Percentiles rank a stretch among this genome's conserved stretches.
phyloP scores from a whole-genome alignment of 768 basidiomycete species.

The Termitomyces titanicus region DNA sequence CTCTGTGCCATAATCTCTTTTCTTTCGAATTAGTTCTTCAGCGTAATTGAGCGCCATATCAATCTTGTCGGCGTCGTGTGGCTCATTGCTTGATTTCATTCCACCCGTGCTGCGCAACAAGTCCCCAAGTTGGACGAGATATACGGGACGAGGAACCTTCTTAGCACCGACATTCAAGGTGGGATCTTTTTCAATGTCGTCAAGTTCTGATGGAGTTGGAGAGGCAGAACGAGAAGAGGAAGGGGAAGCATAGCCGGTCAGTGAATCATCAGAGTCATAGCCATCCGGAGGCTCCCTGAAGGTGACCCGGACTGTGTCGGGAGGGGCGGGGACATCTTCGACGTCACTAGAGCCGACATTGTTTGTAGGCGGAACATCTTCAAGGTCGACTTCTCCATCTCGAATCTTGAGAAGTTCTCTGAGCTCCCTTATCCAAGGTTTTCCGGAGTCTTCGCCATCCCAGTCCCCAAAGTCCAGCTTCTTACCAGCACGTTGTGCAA shows the following conservation, averaged over 20 bases:
- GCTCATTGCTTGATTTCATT: conserved; percentile 47
- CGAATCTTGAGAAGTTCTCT: conserved; percentile 46
- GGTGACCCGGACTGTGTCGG: conserved; percentile 13
- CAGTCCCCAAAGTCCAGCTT: conserved; percentile 78
- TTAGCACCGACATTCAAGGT: conserved; percentile 66
- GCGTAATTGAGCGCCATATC: conserved; percentile 80
- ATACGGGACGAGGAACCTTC: conserved; percentile 81
- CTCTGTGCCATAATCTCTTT: conserved; percentile 82
- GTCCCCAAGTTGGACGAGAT: conserved; percentile 79
- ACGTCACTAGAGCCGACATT: background rate
- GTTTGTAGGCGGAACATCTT: conserved; percentile 5
- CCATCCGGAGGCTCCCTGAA: conserved; percentile 23
- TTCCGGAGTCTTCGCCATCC: conserved; percentile 71
- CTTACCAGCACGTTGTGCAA: conserved; percentile 60
- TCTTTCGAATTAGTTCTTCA: conserved; percentile 81
- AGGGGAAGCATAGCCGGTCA: conserved; percentile 73
- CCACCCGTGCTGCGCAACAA: conserved; percentile 65
- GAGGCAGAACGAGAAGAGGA: conserved; percentile 70
- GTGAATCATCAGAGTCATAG: conserved; percentile 82
- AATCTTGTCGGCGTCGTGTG: conserved; percentile 68
- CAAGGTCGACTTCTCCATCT: conserved; percentile 47
- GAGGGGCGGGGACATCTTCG: background rate
- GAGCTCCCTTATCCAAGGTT: conserved; percentile 60
- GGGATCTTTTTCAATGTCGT: conserved; percentile 83
- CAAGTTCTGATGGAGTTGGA: conserved; percentile 77